These are phyloP conservation scores for Nannochloropsis salina DNA, from an alignment of 108 stramenopile genomes.

Conservation along the genomic window DNA sequence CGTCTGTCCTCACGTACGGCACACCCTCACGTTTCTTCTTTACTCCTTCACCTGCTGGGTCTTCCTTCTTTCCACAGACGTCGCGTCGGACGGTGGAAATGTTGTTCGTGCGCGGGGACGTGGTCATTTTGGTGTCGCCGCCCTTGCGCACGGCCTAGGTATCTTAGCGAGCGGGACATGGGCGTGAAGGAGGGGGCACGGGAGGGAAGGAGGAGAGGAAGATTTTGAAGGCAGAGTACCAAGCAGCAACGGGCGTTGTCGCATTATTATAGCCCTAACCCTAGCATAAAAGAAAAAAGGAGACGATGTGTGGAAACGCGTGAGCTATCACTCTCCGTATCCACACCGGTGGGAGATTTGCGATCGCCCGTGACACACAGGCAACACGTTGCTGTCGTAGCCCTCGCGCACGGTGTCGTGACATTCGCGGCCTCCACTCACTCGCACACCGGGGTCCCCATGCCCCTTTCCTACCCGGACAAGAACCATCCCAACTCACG, in stretches of 20 bases:
- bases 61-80: conserved; percentile 31
- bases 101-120: conserved; percentile 99
- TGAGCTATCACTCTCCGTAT: neutral
- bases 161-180: too few species aligned
- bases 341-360: too few species aligned
- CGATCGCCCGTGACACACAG: too few species aligned
- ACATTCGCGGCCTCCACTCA: too few species aligned
- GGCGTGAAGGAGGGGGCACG: neutral
- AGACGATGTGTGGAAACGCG: neutral
- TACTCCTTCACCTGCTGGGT: neutral
- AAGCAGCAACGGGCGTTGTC: neutral
- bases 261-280: too few species aligned
- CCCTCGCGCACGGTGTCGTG: too few species aligned
- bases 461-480: too few species aligned
- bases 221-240: neutral
- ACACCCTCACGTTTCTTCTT: neutral
- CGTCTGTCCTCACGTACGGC: neutral
- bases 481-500: too few species aligned
- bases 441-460: too few species aligned
- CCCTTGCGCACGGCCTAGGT: conserved; percentile 53
- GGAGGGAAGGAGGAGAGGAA: neutral
- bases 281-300: neutral
- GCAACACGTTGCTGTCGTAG: too few species aligned
- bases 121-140: conserved; percentile 63
- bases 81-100: conserved; percentile 87